Conservation (phyloP, 2,329 filamentous ascomycete genomes). For the Pseudocercospora fuligena region DNA sequence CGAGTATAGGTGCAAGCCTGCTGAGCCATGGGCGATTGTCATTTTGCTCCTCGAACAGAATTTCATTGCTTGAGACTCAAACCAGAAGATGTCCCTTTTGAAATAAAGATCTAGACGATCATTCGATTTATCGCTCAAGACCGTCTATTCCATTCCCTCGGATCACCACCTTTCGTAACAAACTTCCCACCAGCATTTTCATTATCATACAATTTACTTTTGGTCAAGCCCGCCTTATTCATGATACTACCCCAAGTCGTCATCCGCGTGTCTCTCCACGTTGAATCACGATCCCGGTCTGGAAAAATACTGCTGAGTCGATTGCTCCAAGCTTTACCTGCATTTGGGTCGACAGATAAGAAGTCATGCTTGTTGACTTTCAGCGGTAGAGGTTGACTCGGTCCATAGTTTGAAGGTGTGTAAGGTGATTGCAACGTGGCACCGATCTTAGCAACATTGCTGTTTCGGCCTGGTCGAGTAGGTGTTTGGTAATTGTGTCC, state of each 20-base stretch:
- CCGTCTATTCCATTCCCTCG: slow-evolving; percentile 29
- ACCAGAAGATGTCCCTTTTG: too few species aligned
- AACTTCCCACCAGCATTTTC: neutral
- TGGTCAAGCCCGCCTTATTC: slow-evolving; percentile 48
- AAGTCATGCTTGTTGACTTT: slow-evolving; percentile 13
- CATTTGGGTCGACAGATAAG: slow-evolving; percentile 19
- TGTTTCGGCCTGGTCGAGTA: slow-evolving; percentile 28
- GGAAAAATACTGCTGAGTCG: slow-evolving; percentile 5
- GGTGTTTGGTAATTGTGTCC: slow-evolving; percentile 26
- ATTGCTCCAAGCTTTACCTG: slow-evolving; percentile 8
- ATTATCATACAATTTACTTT: slow-evolving; percentile 27
- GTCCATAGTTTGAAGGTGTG: slow-evolving; percentile 27
- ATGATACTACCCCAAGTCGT: slow-evolving; percentile 50
- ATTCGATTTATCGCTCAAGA: neutral
- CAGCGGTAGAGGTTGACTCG: slow-evolving; percentile 14
- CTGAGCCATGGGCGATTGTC: too few species aligned
- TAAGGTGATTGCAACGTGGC: slow-evolving; percentile 27
- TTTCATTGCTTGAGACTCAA: too few species aligned
- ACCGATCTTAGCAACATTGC: slow-evolving; percentile 25
- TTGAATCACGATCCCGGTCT: slow-evolving; percentile 16
- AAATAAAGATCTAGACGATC: neutral
- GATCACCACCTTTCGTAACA: slow-evolving; percentile 24
- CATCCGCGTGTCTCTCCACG: slow-evolving; percentile 26
- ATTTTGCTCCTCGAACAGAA: too few species aligned
- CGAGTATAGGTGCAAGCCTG: too few species aligned